Base-by-base conservation (phyloP, 129 eudicot species). In the Lonicera japonica region DNA sequence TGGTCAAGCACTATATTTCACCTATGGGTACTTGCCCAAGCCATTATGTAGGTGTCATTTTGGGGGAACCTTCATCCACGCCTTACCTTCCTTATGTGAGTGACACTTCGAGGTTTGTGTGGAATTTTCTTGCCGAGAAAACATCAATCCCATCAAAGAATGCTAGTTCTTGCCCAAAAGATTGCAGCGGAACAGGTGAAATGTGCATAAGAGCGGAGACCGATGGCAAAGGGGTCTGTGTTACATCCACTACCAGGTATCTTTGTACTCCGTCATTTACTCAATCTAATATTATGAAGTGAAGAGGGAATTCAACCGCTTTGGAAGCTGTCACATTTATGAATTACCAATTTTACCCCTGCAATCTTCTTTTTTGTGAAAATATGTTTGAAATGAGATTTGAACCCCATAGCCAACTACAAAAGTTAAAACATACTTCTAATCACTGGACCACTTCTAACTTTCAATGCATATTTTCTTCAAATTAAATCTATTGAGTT, bases 11-110 rank as follows among this genome's bases (percentile, higher is more conserved):
- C 50, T 83, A 87, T 54, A 85, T 88, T 46, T 61, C 80, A 34
- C 92, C 95, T n/a, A 73, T 75, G 39, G 54, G 74, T 54, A 67
- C 75, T 43, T 92, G 96, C 72, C 96, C 99, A 7, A 80, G 85
- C 79, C 94, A 84, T 75, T 92, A 92, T 65, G 98, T 88, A 22
- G 98, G 98, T 65, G 98, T 92, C 29, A 58, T 92, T 17, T 56
- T 71, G 61, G 90, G 83, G 65, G 87, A 88, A 43, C 99, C 96
- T 64, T 80, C 90, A 2, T 73, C 84, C 18, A 66, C 73, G 21
- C 88, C 91, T 24, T 80, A 70, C 65, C 77, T 73, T 64, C 76
- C 75, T 58, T 80, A 84, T 64, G 82, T 79, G 43, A 80, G 83
- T 16, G 99, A 92, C 68, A 77, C 88, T 67, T 75, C 99, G 11